Evolutionary conservation across 257 asterid genomes (phyloP), one percentile per base, ranked within the genome.

Genomic region (Ocimum tenuiflorum): DNA sequence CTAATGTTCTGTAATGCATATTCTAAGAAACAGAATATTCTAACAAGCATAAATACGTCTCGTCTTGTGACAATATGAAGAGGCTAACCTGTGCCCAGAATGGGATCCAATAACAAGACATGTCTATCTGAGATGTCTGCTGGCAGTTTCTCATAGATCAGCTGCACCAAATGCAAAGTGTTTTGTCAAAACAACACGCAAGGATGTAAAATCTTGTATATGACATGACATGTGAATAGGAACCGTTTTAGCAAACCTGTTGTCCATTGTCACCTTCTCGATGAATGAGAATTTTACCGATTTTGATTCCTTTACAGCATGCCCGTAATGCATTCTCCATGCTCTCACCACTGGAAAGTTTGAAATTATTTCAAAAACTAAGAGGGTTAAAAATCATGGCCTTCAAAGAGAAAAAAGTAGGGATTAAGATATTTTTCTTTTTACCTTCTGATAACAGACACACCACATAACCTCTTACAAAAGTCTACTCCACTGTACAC

Each of bases 181-280:
- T 42, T 50, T 70, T 33, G 57, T 13, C 5, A 6, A 27, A 33
- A 10, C 6, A 33, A 19, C 47, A 2, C 23, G 59, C 58, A 18
- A 33, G 27, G 54, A 50, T 1, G 6, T 4, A 23, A 18, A 41
- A 63, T 29, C 42, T 27, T 27, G 27, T 9, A 58, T 4, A 22
- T 4, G 8, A n/a, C 59, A 74, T 33, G 60, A 3, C n/a, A n/a
- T n/a, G n/a, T n/a, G n/a, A n/a, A n/a, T n/a, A 3, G n/a, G 58
- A 56, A 46, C 24, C 38, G 73, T 50, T 56, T 49, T 42, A 15
- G 50, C 79, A 23, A 57, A 88, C 99, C 87, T 94, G 91, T 72
- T 90, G 94, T 29, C 99, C 99, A 2, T 94, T 94, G 64, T 90
- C 99, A n/a, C 99, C 99, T 70, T 94, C 96, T 70, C 99, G 78